Conservation (phyloP, 75 land plant genomes). For the Adiantum capillusveneris region DNA sequence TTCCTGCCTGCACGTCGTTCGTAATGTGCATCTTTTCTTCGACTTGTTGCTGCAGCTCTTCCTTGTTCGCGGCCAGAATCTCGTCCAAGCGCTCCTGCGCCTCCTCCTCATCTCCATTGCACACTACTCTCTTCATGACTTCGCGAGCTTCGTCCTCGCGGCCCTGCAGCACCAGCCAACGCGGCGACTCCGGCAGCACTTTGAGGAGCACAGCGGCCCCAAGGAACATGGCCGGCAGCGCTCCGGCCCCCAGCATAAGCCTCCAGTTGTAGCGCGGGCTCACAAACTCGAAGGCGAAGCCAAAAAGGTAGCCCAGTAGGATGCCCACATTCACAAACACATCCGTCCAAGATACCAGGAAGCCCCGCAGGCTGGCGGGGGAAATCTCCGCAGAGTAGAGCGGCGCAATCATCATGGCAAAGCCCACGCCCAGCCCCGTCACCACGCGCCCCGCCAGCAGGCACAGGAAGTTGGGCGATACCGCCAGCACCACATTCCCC, state of each 20-base stretch:
- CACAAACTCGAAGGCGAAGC: conserved; percentile 43
- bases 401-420: conserved; percentile 74
- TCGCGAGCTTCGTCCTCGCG: conserved; percentile 47
- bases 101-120: conserved; percentile 20
- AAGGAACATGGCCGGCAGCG: conserved; percentile 56
- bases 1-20: conserved; percentile 57
- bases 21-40: conserved; percentile 6
- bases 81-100: conserved; percentile 47
- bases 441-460: conserved; percentile 59
- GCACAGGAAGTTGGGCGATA: not conserved
- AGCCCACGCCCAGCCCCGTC: conserved; percentile 67
- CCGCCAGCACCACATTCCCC: too few species aligned
- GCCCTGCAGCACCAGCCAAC: conserved; percentile 64
- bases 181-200: conserved; percentile 68
- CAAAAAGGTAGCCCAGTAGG: conserved; percentile 60
- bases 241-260: conserved; percentile 70
- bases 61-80: conserved; percentile 40
- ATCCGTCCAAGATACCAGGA: conserved; percentile 60
- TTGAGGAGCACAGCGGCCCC: conserved; percentile 38
- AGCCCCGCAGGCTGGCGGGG: too few species aligned
- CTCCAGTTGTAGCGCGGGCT: conserved; percentile 48
- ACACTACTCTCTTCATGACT: conserved; percentile 24
- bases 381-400: too few species aligned
- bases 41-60: not conserved
- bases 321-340: conserved; percentile 65